Evolutionary conservation across 1,284 basidiomycete species (phyloP), one percentile per base, ranked within the genome.

Genomic region (Gomphus sp.): DNA sequence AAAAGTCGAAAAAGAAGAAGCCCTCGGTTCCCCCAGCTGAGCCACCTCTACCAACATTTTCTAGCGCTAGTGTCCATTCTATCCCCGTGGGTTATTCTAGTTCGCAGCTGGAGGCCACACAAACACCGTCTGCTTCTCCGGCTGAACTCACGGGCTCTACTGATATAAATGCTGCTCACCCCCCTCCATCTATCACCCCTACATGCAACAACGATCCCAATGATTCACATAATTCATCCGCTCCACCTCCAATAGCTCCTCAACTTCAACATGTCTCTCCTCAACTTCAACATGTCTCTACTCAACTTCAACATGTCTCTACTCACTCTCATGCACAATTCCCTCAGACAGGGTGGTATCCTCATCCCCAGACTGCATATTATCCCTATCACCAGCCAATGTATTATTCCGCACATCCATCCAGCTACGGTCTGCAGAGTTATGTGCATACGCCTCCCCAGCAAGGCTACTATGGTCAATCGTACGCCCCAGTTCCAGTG

Each of bases 1-100:
- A 45, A 36, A 59, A 59, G 31, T 39, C 49, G 25, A 59, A 53
- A 43, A 59, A 59, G 41, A 59, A 59, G 51, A 59, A 53, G 28
- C 22, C 6, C 9, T n/a, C 31, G 12, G 10, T 41, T 16, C 18
- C 16, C 11, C 16, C 53, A 39, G 22, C 22, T 10, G 45, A 49
- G 16, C 55, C 55, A 10, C 55, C 47, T 9, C 45, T 47, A 36
- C 55, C 47, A 10, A 56, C 55, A n/a, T 56, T 56, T 28, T 56
- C 55, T 31, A 56, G 55, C 34, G 47, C 45, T 12, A 56, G 47
- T 28, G 55, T 31, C 14, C 36, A 50, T 16, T 49, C 55, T 12
- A 56, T 56, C 34, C 55, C 55, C 14, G 18, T n/a, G 18, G 41
- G 47, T 8, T 56, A 56, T 18, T 9, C 44, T 34, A 28, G 9